Evolutionary conservation across 179 eudicot genomes (phyloP), one percentile per base, ranked within the genome.

Genomic region (Heliamphora pulchella): DNA sequence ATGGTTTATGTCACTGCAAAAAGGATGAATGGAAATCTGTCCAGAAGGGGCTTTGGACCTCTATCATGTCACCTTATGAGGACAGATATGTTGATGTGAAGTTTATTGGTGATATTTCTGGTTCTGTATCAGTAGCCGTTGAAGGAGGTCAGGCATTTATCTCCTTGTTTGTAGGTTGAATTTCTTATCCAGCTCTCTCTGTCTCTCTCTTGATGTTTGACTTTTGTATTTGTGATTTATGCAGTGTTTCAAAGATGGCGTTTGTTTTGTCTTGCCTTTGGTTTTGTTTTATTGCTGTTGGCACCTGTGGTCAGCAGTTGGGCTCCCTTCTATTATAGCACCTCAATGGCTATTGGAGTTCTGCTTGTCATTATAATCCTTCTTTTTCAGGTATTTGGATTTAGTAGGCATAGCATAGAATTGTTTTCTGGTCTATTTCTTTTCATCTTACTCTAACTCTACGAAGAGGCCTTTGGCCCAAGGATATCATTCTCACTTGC

Each of bases 281-380:
- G 98, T 79, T 69, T 95, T 62, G 46, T 88, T 64, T 65, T 92
- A 51, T 81, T 91, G 86, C 81, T 95, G 66, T 77, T 86, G 84
- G 97, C 97, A 79, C 97, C 98, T 43, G 75, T 91, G 82, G 90
- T 90, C 75, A 91, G 97, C 88, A 82, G 87, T 81, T 95, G 94
- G 93, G 97, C 93, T 82, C 98, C 97, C 47, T 95, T 95, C 85
- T 95, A 95, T 82, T 95, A 95, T 77, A 90, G 97, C 85, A 93
- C 97, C 80, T 91, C 98, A 46, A 95, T 95, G 98, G 91, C 89
- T 22, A 88, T 91, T 51, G 98, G 98, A 71, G 87, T 95, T 71
- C 84, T 92, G 15, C 92, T 93, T 73, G 98, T 95, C 80, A 78
- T 95, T 81, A 80, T 95, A 69, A 90, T 95, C 85, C 86, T 95